A percentile compares a stretch with the other conserved stretches of the same genome.
These are phyloP conservation scores for Cercospora janseana DNA, from an alignment of 2,329 filamentous ascomycete genomes.

Conservation along the genomic window DNA sequence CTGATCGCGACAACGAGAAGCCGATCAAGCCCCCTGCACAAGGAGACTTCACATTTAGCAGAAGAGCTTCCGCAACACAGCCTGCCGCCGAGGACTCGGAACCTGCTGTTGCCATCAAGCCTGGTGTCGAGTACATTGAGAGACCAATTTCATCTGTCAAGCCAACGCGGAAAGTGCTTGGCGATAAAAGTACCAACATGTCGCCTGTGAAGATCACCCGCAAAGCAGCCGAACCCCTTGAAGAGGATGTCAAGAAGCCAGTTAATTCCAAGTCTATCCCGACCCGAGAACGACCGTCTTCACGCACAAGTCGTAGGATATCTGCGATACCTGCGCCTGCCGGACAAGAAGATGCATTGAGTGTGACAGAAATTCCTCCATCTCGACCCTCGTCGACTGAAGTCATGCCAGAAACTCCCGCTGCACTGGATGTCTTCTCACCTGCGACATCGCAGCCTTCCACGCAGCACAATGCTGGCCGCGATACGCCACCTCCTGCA, in stretches of 20 bases:
- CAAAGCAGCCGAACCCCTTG: conserved; percentile 22
- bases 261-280: conserved; percentile 15
- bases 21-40: conserved; percentile 30
- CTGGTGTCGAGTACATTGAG: conserved; percentile 5
- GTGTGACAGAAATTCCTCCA: conserved; percentile 28
- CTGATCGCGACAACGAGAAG: conserved; percentile 52
- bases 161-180: conserved; percentile 39
- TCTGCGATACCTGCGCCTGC: conserved; percentile 22
- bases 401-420: conserved; percentile 33
- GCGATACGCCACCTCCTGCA: conserved; percentile 46
- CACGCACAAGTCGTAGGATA: conserved; percentile 29
- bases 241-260: conserved; percentile 27
- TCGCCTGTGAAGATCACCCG: conserved; percentile 34
- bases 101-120: conserved; percentile 29
- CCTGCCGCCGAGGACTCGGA: conserved; percentile 10
- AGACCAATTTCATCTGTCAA: conserved; percentile 16
- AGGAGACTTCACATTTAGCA: conserved; percentile 51
- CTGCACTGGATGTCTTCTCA: conserved; percentile 41
- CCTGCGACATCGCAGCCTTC: conserved; percentile 47
- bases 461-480: conserved; percentile 15
- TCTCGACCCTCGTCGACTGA: conserved; percentile 15
- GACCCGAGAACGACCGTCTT: conserved; percentile 30
- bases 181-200: conserved; percentile 43
- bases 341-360: conserved; percentile 22
- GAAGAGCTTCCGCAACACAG: conserved; percentile 34